Base-by-base conservation (phyloP, 345 rosid species). In the Syzygium oleosum region DNA sequence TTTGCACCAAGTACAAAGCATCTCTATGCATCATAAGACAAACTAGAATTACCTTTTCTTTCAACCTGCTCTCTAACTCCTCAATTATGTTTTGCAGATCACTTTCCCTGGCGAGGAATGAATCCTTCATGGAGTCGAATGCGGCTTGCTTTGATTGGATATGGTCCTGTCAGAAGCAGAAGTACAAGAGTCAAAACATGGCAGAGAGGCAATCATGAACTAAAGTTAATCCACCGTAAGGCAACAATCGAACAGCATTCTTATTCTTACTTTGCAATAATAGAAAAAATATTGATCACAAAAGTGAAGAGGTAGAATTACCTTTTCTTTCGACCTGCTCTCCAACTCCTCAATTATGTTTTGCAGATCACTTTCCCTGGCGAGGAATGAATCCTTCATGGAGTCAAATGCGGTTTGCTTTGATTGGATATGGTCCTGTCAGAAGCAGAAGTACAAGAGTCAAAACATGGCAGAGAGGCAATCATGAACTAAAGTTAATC, bases 281-380 rank as follows among this genome's bases (percentile, higher is more conserved):
- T 38, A 9, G 52, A 56, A 38, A 54, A 56, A 38, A 54, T 23
- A 10, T 17, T 34, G 11, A 56, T 23, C 78, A 58, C 38, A 58
- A 29, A 41, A 85, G 23, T 6, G 2, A 53, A 38, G 85, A 38
- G 34, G 88, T 78, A 46, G 80, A 51, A 15, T 88, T 65, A 73
- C 80, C 84, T 80, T 73, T 61, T 78, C 85, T 59, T 51, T 80
- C 73, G 77, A 43, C 63, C 38, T 85, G 52, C 87, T 88, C 16
- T 88, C 89, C 14, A 85, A 52, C 34, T 88, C 87, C 80, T 85
- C 87, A 25, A 88, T 79, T 55, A 52, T 73, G 68, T 51, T 78
- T 31, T 78, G 89, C 59, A 85, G 86, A 25, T 85, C 84, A 46
- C 38, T 85, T 88, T 88, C 89, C 87, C 84, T 88, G 15, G 86